Evolutionary conservation across 306 rosid genomes (phyloP).

Genomic region (Canavalia gladiata): DNA sequence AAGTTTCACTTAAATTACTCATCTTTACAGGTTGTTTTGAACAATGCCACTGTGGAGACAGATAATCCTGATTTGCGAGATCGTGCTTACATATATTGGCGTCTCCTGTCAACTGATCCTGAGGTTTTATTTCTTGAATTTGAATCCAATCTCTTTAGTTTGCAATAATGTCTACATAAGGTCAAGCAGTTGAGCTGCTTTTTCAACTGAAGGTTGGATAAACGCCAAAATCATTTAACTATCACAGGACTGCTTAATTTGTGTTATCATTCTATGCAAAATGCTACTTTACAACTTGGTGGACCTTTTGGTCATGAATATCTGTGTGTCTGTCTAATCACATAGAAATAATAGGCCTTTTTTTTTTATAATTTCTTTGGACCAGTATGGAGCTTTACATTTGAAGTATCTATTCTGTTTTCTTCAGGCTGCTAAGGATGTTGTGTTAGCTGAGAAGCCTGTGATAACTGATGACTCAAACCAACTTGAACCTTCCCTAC

Average conservation of each 20-base stretch:
- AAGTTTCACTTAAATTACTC: conserved; percentile 34
- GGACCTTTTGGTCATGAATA: not conserved
- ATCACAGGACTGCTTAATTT: conserved; percentile 17
- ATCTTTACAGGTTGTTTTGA: conserved; percentile 81
- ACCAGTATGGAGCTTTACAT: conserved; percentile 22
- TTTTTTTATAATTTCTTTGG: not conserved
- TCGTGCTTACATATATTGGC: conserved; percentile 98
- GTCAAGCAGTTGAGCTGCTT: conserved; percentile 28
- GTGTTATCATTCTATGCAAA: conserved; percentile 12
- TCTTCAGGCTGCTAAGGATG: conserved; percentile 94
- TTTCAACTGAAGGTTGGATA: conserved; percentile 1
- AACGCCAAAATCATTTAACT: conserved; percentile 11
- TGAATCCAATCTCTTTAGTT: conserved; percentile 2
- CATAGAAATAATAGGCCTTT: not conserved
- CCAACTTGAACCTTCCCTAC: conserved; percentile 83
- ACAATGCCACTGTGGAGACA: conserved; percentile 93
- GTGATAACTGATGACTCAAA: conserved; percentile 91
- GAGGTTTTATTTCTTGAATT: conserved; percentile 67
- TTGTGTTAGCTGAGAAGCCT: conserved; percentile 95
- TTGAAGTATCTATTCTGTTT: conserved; percentile 49
- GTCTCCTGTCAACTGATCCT: conserved; percentile 92
- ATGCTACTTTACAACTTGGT: conserved; percentile 24
- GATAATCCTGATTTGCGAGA: conserved; percentile 96
- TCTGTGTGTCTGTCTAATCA: not conserved
- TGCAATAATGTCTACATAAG: not conserved